Conservation (phyloP, 306 rosid species). For the Prunus persica region Prunus_persica_NCBIv2 NC_034015.1:20948001-20948500, state of each 20-base stretch:
- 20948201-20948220: neutral
- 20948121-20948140: neutral
- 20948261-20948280: neutral
- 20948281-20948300: neutral
- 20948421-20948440: slow-evolving; percentile 2
- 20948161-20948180: neutral
- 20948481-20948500: slow-evolving; percentile 19
- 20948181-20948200: neutral
- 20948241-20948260: neutral
- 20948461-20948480: slow-evolving; percentile 12
- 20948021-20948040: neutral
- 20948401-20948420: neutral
- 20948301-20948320: neutral
- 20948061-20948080: slow-evolving; percentile 4
- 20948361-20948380: slow-evolving; percentile 15
- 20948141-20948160: neutral
- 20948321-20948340: neutral
- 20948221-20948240: neutral
- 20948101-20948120: neutral
- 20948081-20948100: neutral
- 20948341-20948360: neutral
- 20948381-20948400: slow-evolving; percentile 16
- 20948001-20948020: neutral
- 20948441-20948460: slow-evolving; percentile 18
- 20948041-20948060: neutral